Evolutionary conservation across 345 rosid genomes (phyloP), one percentile per base, ranked within the genome.

Genomic region (Jatropha curcas): DNA sequence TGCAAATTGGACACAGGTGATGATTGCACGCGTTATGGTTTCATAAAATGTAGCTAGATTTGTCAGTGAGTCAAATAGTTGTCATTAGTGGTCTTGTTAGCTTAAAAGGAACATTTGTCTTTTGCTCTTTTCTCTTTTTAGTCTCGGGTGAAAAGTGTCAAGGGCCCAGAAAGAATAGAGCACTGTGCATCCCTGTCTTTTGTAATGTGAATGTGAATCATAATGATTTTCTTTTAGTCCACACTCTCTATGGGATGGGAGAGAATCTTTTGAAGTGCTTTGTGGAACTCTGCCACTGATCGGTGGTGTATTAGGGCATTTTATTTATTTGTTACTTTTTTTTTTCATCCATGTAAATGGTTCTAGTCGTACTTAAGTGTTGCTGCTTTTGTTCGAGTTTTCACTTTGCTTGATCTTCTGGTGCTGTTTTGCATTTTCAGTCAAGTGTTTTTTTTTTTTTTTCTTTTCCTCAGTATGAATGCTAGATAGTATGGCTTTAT

Each of bases 1-100:
- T 30, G 94, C 97, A 52, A 81, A 77, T 68, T 94, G 97, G 98
- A 82, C 94, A 27, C 94, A 89, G 73, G 94, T 87, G 34, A 90
- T 94, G 96, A 90, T 94, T 43, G 89, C 87, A 58, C 93, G 94
- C 3, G 83, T 92, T 66, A 74, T 92, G 89, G 82, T 86, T 81
- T 83, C 88, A 59, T 88, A 82, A 84, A 51, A 46, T 20, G 71
- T 33, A 27, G 59, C 39, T 66, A 4, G 22, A 41, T 33, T 33
- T 27, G 12, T 31, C 48, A 20, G 37, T 24, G 63, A 63, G 71
- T 41, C 58, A 24, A 67, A 14, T 24, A 22, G 59, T 34, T 71
- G 67, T 58, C 25, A 51, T 24, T 17, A 17, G 34, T 48, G 59
- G 59, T 11, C 25, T 4, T 4, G 2, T 31, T 48, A 12, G 39